These are phyloP conservation scores for Penicillium sp. DNA, from an alignment of 2,329 filamentous ascomycete genomes.

Conservation along the genomic window DNA sequence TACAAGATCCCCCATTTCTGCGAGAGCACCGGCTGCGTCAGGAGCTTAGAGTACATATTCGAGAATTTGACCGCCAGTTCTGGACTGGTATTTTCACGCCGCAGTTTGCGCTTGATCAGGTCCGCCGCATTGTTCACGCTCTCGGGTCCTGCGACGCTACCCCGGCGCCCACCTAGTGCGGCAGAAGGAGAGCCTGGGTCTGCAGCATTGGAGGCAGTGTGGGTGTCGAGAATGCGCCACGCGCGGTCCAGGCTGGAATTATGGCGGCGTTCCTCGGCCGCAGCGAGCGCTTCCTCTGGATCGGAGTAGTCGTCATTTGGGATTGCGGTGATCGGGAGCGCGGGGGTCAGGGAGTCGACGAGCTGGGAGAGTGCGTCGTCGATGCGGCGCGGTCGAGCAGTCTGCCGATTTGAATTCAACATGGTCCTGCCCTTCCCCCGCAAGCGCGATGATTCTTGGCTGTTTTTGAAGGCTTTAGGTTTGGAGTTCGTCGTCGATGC, in stretches of 20 bases:
- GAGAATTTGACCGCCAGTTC: slow-evolving; percentile 79
- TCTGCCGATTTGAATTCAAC: slow-evolving; percentile 34
- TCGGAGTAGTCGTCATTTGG: slow-evolving; percentile 32
- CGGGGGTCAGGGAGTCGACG: slow-evolving; percentile 42
- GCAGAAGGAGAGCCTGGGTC: slow-evolving; percentile 28
- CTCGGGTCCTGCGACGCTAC: slow-evolving; percentile 34
- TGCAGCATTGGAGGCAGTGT: slow-evolving; percentile 20
- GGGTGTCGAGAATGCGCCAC: slow-evolving; percentile 39
- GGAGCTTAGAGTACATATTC: slow-evolving; percentile 82
- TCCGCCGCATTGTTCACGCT: slow-evolving; percentile 86
- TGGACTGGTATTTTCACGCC: slow-evolving; percentile 70
- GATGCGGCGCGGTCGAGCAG: slow-evolving; percentile 41
- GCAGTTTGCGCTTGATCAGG: slow-evolving; percentile 82
- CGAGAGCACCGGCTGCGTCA: slow-evolving; percentile 86
- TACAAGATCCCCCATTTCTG: slow-evolving; percentile 98
- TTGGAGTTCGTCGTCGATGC: slow-evolving; percentile 6
- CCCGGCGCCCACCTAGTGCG: slow-evolving; percentile 24
- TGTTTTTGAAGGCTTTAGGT: slow-evolving; percentile 2
- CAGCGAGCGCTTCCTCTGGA: slow-evolving; percentile 35
- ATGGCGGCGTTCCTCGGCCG: slow-evolving; percentile 39
- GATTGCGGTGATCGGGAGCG: slow-evolving; percentile 31
- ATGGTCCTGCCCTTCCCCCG: slow-evolving; percentile 16
- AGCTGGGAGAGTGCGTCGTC: slow-evolving; percentile 46
- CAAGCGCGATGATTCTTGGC: slow-evolving; percentile 3
- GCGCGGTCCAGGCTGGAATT: slow-evolving; percentile 36